Percentiles rank a stretch among this genome's conserved stretches.
Conservation (phyloP, 2,329 filamentous ascomycete genomes). For the Aspergillus sp. region DNA sequence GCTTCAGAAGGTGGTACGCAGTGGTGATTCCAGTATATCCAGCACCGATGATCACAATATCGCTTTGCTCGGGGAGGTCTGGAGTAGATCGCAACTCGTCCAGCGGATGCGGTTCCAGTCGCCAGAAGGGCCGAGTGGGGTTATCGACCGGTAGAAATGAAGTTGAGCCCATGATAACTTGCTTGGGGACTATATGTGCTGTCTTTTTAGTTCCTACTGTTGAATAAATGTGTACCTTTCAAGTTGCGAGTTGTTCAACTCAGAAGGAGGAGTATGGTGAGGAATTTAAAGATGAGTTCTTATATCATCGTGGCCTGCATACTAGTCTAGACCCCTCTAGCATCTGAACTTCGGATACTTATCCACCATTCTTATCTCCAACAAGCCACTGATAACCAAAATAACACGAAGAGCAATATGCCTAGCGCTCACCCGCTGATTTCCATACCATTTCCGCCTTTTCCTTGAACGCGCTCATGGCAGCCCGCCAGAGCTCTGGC, state of each 20-base stretch:
- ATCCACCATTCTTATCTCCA: too few species aligned
- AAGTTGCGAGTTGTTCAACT: too few species aligned
- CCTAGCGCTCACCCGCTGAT: neutral
- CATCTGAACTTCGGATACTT: too few species aligned
- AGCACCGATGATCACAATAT: conserved; percentile 49
- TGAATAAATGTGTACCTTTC: neutral
- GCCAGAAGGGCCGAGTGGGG: conserved; percentile 17
- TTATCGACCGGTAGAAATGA: conserved; percentile 11
- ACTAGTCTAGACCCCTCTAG: too few species aligned
- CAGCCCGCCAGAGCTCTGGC: conserved; percentile 45
- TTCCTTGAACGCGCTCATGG: conserved; percentile 32
- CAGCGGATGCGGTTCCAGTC: conserved; percentile 15
- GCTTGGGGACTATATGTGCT: neutral
- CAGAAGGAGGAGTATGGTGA: too few species aligned
- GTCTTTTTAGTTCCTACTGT: neutral
- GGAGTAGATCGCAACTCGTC: conserved; percentile 19
- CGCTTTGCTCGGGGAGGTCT: conserved; percentile 37
- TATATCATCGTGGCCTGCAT: too few species aligned
- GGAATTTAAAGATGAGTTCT: too few species aligned
- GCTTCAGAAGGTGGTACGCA: conserved; percentile 42
- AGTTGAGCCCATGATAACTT: neutral
- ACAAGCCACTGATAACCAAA: neutral
- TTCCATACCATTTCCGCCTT: conserved; percentile 27
- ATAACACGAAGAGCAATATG: neutral
- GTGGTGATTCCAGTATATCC: conserved; percentile 47